These are phyloP conservation scores for Juglanconis sp. DNA, from an alignment of 2,329 filamentous ascomycete genomes.

Conservation along the genomic window DNA sequence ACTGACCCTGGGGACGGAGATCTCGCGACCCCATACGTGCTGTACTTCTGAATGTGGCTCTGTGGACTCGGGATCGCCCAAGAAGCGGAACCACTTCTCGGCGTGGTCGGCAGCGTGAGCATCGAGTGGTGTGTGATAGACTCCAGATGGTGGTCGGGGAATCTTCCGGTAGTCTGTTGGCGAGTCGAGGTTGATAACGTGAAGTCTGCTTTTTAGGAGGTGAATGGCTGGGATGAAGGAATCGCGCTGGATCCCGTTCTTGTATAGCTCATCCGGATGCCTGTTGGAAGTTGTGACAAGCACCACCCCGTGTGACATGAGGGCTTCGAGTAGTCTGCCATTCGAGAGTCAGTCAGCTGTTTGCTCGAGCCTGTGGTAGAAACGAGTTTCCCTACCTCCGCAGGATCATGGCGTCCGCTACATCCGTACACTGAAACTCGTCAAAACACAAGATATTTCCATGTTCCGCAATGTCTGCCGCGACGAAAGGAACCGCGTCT, in stretches of 20 bases:
- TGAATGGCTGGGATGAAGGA: slow-evolving; percentile 95
- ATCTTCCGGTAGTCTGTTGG: slow-evolving; percentile 97
- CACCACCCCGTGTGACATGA: slow-evolving; percentile 97
- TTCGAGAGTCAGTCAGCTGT: background rate
- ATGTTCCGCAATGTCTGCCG: slow-evolving; percentile 85
- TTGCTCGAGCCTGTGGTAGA: background rate
- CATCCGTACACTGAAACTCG: slow-evolving; percentile 98
- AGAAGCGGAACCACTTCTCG: slow-evolving; percentile 91
- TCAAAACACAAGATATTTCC: slow-evolving; percentile 93
- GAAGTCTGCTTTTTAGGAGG: slow-evolving; percentile 77
- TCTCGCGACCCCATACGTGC: slow-evolving; percentile 87
- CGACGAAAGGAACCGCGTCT: slow-evolving; percentile 87
- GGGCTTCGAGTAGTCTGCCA: slow-evolving; percentile 70
- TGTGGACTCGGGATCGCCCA: slow-evolving; percentile 78
- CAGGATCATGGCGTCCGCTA: slow-evolving; percentile 97
- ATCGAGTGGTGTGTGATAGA: slow-evolving; percentile 89
- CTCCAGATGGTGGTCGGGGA: slow-evolving; percentile 83
- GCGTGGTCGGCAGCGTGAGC: slow-evolving; percentile 74
- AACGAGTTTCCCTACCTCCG: slow-evolving; percentile 51
- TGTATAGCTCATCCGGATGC: slow-evolving; percentile 95
- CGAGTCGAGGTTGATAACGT: slow-evolving; percentile 92
- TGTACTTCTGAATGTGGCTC: slow-evolving; percentile 74
- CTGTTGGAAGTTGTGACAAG: slow-evolving; percentile 94
- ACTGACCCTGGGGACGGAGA: slow-evolving; percentile 81
- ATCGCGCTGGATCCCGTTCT: slow-evolving; percentile 93